Evolutionary conservation across 306 rosid genomes (phyloP), one percentile per base, ranked within the genome.

Genomic region (Cicer pinnatifidum): DNA sequence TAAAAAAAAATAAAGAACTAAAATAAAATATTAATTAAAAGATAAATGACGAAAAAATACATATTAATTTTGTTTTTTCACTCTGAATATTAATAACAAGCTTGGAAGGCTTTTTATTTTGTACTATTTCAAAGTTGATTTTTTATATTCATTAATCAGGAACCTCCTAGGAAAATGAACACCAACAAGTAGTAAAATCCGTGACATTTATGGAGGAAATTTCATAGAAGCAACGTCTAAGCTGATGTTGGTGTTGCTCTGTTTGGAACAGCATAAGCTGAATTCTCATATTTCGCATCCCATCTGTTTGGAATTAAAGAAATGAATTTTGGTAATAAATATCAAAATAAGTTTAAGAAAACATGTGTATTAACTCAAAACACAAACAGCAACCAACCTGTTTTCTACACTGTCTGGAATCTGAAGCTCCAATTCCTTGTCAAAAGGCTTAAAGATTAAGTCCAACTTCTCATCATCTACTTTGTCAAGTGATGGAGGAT

Each of bases 281-380:
- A 85, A 71, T 76, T 83, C 84, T 89, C 98, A 54, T 80, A 86
- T 75, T 88, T 91, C 45, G 91, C 95, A 71, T 78, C 83, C 97
- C 98, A 94, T 90, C 97, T 91, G 88, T 44, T 81, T 65, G 19
- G 5, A 70, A 75, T 57, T 54, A 52, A 46, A 72, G 37, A 12
- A 76, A 50, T 3, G 44, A n/a, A 19, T 54, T 53, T 48, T 47
- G 46, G 53, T 50, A 11, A 71, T 56, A 44, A 43, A 43, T 15
- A 13, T 71, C 3, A 15, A 50, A 63, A 44, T 66, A 35, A 38
- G 41, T 13, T 17, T 63, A 47, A 43, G 59, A 20, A 60, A 53
- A 50, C 48, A 69, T 35, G 40, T 1, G 11, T 19, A 10, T n/a
- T 67, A 46, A 60, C 48, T 17, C 35, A 70, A 67, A 73, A 46